Evolutionary conservation across 208 protist genomes (phyloP).

Genomic region (Acanthamoeba lugdunensis): DNA sequence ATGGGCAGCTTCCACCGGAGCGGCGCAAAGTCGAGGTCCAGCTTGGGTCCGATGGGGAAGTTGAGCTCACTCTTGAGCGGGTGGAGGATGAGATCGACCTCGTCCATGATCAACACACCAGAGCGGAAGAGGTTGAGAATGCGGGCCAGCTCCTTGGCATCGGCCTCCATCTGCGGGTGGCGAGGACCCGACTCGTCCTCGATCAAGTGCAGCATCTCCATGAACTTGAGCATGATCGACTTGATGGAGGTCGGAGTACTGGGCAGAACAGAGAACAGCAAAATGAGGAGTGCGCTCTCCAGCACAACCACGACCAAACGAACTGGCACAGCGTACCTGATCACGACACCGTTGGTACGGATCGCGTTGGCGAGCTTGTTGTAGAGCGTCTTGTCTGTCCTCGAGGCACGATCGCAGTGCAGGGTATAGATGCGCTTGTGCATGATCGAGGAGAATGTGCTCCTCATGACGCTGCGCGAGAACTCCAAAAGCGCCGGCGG

Average conservation of each 20-base stretch:
- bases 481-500: conserved; percentile 93
- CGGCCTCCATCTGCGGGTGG: conserved; percentile 66
- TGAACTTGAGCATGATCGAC: conserved; percentile 92
- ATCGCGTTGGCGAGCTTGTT: conserved; percentile 74
- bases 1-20: conserved; percentile 94
- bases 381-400: conserved; percentile 36
- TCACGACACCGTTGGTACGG: conserved; percentile 69
- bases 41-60: conserved; percentile 93
- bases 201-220: conserved; percentile 92
- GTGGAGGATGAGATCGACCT: conserved; percentile 95
- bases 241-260: conserved; percentile 93
- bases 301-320: background rate
- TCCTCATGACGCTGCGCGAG: conserved; percentile 90
- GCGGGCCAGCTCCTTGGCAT: conserved; percentile 78
- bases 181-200: conserved; percentile 78
- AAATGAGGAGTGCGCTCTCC: background rate
- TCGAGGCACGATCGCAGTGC: conserved; percentile 79
- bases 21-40: conserved; percentile 91
- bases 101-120: conserved; percentile 91
- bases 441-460: conserved; percentile 92
- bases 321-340: conserved; percentile 28
- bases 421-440: conserved; percentile 90
- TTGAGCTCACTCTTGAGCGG: conserved; percentile 95
- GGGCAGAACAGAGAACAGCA: conserved; percentile 81
- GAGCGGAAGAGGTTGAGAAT: conserved; percentile 91